A percentile compares a stretch with the other conserved stretches of the same genome.
Conservation (phyloP, 1,284 basidiomycete genomes). For the Pholiota adiposa region DNA sequence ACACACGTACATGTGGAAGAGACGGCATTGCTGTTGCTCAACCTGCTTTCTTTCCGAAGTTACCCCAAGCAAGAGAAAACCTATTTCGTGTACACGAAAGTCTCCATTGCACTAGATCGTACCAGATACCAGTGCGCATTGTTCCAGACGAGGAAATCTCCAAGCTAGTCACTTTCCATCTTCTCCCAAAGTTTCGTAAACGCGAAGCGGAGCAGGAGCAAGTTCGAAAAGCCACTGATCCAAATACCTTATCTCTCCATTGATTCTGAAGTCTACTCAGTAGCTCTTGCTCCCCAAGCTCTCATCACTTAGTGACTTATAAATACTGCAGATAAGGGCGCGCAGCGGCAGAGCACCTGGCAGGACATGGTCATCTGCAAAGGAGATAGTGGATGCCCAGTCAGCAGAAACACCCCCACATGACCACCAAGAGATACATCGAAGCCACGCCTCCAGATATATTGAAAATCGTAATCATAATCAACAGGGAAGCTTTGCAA, state of each 20-base stretch:
- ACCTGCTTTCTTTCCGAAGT: no score
- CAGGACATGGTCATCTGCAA: no score
- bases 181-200: not conserved
- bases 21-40: no score
- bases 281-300: no score
- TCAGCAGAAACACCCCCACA: not conserved
- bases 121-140: not conserved
- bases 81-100: not conserved
- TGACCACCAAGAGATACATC: not conserved
- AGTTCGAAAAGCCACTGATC: not conserved
- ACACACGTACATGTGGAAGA: not conserved
- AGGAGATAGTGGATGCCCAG: not conserved
- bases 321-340: not conserved
- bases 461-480: not conserved
- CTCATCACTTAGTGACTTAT: not conserved
- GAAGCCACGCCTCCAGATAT: not conserved
- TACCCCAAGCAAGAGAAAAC: not conserved
- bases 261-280: no score
- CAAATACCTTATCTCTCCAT: not conserved
- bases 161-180: not conserved
- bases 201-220: not conserved
- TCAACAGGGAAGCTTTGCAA: slow-evolving; percentile 6
- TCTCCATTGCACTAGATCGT: not conserved
- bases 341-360: not conserved
- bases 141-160: not conserved